phyloP scores from a whole-genome alignment of 2,329 filamentous ascomycete species.

The Emericellopsis cladophorae region DNA sequence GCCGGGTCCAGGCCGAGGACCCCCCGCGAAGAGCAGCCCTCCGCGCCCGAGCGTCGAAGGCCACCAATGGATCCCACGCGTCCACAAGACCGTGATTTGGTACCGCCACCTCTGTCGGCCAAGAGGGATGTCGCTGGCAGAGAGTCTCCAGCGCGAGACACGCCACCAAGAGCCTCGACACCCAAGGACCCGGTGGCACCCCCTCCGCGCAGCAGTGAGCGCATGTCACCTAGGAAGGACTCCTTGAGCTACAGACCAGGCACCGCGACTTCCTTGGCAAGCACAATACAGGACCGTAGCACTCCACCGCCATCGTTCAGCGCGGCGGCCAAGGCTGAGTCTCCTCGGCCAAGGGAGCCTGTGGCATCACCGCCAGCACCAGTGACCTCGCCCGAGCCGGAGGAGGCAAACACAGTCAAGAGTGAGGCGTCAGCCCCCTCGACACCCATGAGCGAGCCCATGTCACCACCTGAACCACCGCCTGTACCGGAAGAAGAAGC shows the following conservation, averaged over 20 bases:
- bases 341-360: neutral
- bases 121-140: conserved; percentile 10
- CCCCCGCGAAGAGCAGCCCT: conserved; percentile 21
- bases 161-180: neutral
- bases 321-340: neutral
- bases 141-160: conserved; percentile 5
- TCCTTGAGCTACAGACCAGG: conserved; percentile 15
- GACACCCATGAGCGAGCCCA: conserved; percentile 14
- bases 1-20: conserved; percentile 5
- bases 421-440: conserved; percentile 10
- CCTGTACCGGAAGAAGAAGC: conserved; percentile 14
- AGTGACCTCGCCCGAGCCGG: neutral
- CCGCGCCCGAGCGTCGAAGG: conserved; percentile 49
- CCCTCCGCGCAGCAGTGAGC: conserved; percentile 37
- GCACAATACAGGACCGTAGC: conserved; percentile 16
- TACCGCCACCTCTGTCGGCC: conserved; percentile 39
- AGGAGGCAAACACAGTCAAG: neutral
- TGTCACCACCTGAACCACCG: conserved; percentile 12
- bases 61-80: conserved; percentile 53
- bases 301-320: conserved; percentile 4
- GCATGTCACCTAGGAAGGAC: conserved; percentile 33
- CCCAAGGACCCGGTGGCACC: conserved; percentile 27
- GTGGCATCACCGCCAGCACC: conserved; percentile 4
- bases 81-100: conserved; percentile 40
- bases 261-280: conserved; percentile 11